phyloP scores from a whole-genome alignment of 495 filamentous ascomycete species.

The Penicillium pulvis region DNA sequence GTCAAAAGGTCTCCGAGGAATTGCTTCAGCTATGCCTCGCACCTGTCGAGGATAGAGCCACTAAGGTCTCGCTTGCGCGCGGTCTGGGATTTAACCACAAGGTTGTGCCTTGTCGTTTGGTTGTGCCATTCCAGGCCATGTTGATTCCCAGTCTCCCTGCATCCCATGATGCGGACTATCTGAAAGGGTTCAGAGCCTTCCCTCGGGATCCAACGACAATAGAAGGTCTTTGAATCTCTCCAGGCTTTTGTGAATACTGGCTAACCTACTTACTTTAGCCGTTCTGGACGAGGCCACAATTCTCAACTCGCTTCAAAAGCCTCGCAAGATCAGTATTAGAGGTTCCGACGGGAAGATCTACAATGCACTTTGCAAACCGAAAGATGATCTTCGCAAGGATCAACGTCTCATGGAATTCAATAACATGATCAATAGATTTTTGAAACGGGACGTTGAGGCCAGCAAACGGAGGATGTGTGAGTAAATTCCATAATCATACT shows the following conservation, averaged over 20 bases:
- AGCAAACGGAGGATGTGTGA: slow-evolving; percentile 76
- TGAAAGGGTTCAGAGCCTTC: slow-evolving; percentile 81
- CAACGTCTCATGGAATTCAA: slow-evolving; percentile 99
- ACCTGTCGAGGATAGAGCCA: slow-evolving; percentile 66
- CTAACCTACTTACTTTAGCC: slow-evolving; percentile 42
- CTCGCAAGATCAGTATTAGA: slow-evolving; percentile 83
- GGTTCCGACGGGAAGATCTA: slow-evolving; percentile 89
- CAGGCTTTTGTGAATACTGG: slow-evolving; percentile 34
- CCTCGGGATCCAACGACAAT: slow-evolving; percentile 65
- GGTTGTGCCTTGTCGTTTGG: slow-evolving; percentile 76
- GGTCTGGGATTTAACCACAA: slow-evolving; percentile 84
- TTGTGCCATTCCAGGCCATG: slow-evolving; percentile 83
- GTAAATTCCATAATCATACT: slow-evolving; percentile 17
- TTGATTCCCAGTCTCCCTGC: slow-evolving; percentile 82
- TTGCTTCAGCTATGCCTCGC: slow-evolving; percentile 78
- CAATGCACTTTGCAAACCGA: slow-evolving; percentile 91
- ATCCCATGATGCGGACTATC: slow-evolving; percentile 64
- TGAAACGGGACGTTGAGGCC: slow-evolving; percentile 88
- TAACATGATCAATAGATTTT: slow-evolving; percentile 90
- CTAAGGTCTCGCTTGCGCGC: slow-evolving; percentile 69
- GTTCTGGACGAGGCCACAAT: slow-evolving; percentile 86
- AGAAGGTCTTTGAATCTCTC: slow-evolving; percentile 37
- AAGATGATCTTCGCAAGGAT: slow-evolving; percentile 95
- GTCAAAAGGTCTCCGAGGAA: slow-evolving; percentile 82
- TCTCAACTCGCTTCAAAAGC: slow-evolving; percentile 88